Evolutionary conservation across 805 yeast genomes (phyloP).

Genomic region (Kodamaea sagamina): DNA sequence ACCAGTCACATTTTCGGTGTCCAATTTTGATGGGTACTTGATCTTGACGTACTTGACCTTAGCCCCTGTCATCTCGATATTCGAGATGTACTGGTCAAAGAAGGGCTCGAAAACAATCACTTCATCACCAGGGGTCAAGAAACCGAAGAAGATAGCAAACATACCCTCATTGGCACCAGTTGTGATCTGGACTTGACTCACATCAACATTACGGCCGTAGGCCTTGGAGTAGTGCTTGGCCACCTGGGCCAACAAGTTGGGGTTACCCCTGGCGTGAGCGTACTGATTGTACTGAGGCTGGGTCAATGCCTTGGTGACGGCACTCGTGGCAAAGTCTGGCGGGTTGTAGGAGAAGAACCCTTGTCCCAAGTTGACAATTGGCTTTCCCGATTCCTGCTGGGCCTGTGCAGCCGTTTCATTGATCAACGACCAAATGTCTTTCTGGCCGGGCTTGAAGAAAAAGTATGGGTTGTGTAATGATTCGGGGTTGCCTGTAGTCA

Average conservation of each 20-base stretch:
- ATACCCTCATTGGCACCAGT: constrained; percentile 99
- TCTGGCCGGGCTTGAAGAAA: constrained; percentile 56
- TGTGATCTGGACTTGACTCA: constrained; percentile 73
- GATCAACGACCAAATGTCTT: constrained; percentile 94
- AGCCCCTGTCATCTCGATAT: constrained; percentile 92
- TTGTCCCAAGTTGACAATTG: constrained; percentile 88
- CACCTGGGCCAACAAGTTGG: constrained; percentile 68
- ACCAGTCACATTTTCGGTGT: constrained; percentile 65
- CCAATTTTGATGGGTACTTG: constrained; percentile 76
- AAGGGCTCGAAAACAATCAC: constrained; percentile 96
- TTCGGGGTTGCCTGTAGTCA: constrained; percentile 19
- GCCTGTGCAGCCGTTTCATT: constrained; percentile 94
- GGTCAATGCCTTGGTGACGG: constrained; percentile 75
- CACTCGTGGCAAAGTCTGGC: constrained; percentile 86
- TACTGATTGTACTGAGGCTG: constrained; percentile 84
- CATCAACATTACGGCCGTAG: constrained; percentile 57
- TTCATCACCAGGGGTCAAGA: constrained; percentile 85
- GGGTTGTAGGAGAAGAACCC: constrained; percentile 97
- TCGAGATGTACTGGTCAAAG: constrained; percentile 94
- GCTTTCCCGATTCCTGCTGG: constrained; percentile 65
- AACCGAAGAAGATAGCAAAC: constrained; percentile 79
- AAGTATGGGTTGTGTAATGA: constrained; percentile 64
- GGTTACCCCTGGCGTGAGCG: constrained; percentile 88
- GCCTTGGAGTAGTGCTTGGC: constrained; percentile 70
- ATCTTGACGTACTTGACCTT: constrained; percentile 84